phyloP scores from a whole-genome alignment of 163 green algal species.

The Prototheca cutis region DNA sequence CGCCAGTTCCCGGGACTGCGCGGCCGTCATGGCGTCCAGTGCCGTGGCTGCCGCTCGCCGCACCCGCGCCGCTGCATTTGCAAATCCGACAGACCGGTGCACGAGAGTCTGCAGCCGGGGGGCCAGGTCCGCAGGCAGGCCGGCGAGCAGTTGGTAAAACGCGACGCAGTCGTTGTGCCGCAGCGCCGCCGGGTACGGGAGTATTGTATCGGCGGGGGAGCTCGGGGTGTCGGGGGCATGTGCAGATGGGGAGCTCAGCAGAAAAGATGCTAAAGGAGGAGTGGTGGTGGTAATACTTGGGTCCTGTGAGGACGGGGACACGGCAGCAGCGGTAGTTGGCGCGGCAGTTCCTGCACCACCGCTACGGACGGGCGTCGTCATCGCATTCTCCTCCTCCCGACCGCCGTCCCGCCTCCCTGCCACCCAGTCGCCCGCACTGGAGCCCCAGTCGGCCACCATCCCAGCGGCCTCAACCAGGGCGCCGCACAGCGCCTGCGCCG shows the following conservation, averaged over 20 bases:
- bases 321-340: no score
- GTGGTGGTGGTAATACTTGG: no score
- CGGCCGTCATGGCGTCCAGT: constrained; percentile 11
- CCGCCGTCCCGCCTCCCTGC: background rate
- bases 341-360: no score
- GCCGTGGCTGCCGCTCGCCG: constrained; percentile 4
- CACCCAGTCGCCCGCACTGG: background rate
- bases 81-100: constrained; percentile 15
- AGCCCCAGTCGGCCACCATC: background rate
- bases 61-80: constrained; percentile 11
- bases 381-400: background rate
- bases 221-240: background rate
- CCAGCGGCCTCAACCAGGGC: constrained; percentile 22
- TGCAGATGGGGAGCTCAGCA: no score
- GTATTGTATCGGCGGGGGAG: constrained; percentile 1
- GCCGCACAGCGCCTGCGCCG: constrained; percentile 18
- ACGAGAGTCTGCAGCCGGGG: constrained; percentile 18
- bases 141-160: constrained; percentile 10
- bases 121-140: constrained; percentile 3
- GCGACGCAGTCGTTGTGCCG: constrained; percentile 32
- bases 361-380: no score
- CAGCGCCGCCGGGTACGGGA: constrained; percentile 29
- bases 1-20: background rate
- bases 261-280: no score
- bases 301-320: no score